A percentile compares a stretch with the other conserved stretches of the same genome.
Conservation (phyloP, 2,329 filamentous ascomycete species). For the Sphaerostilbella broomeana region DNA sequence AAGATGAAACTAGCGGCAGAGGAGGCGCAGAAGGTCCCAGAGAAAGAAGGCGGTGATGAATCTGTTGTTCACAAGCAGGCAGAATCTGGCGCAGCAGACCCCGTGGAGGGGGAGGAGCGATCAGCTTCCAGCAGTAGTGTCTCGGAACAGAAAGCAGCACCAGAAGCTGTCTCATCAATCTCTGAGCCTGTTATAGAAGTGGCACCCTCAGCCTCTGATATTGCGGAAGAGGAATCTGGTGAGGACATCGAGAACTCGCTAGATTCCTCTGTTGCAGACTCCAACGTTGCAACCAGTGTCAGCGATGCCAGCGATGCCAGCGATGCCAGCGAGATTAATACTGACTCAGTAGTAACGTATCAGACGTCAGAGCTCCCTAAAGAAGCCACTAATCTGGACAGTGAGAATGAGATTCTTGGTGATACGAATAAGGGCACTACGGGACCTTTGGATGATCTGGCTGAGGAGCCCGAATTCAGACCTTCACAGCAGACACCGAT, state of each 20-base stretch:
- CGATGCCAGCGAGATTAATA: too few relatives aligned
- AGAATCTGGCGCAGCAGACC: conserved; percentile 13
- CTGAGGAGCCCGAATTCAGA: too few relatives aligned
- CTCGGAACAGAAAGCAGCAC: conserved; percentile 1
- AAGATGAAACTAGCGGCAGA: conserved; percentile 53
- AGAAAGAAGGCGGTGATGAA: conserved; percentile 17
- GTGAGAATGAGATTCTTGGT: too few relatives aligned
- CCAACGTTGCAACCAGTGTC: too few relatives aligned
- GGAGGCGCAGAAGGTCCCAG: conserved; percentile 26
- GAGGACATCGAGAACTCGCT: neutral
- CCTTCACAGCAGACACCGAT: too few relatives aligned
- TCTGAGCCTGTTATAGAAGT: conserved; percentile 18
- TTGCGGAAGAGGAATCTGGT: neutral
- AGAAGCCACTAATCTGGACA: too few relatives aligned
- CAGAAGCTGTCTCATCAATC: neutral
- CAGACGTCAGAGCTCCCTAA: too few relatives aligned
- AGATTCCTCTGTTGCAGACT: too few relatives aligned
- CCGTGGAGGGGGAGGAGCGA: conserved; percentile 11
- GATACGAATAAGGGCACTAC: too few relatives aligned
- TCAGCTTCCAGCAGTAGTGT: conserved; percentile 13
- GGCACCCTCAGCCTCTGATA: conserved; percentile 14
- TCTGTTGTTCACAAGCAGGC: conserved; percentile 22
- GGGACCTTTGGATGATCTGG: too few relatives aligned
- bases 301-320: too few relatives aligned
- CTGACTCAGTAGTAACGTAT: too few relatives aligned